A percentile compares a stretch with the other conserved stretches of the same genome.
Evolutionary conservation across 2,329 filamentous ascomycete genomes (phyloP).

Genomic region (Colletotrichum destructivum): DNA sequence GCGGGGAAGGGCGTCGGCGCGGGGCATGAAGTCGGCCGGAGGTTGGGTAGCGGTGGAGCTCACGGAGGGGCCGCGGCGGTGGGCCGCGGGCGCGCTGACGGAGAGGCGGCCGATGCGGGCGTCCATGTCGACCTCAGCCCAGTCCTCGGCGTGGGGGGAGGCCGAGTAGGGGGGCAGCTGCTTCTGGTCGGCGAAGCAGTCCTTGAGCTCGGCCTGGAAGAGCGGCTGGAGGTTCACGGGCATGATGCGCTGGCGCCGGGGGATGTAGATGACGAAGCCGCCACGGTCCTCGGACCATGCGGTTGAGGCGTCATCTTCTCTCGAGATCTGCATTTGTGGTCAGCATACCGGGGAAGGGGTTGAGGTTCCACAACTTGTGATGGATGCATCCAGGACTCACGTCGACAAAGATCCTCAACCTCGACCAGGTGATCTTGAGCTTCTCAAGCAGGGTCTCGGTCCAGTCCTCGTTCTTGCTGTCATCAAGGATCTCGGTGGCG

Average conservation of each 20-base stretch:
- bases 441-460: constrained; percentile 59
- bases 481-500: constrained; percentile 59
- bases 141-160: constrained; percentile 54
- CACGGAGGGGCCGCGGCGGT: constrained; percentile 6
- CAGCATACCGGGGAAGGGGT: too few species aligned
- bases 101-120: constrained; percentile 45
- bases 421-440: constrained; percentile 43
- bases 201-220: constrained; percentile 54
- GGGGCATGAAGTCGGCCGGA: constrained; percentile 56
- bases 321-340: constrained; percentile 41
- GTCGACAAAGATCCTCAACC: constrained; percentile 55
- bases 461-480: constrained; percentile 57
- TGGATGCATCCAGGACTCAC: constrained; percentile 45
- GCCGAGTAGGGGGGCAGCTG: constrained; percentile 20
- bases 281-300: constrained; percentile 54
- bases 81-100: constrained; percentile 26
- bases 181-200: constrained; percentile 53
- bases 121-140: constrained; percentile 60
- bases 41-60: background rate
- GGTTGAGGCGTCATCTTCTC: constrained; percentile 50
- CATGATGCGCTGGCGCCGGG: constrained; percentile 50
- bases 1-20: constrained; percentile 57
- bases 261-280: constrained; percentile 58
- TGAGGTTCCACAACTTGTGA: too few species aligned
- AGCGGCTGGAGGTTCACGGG: constrained; percentile 53